Evolutionary conservation across 768 basidiomycete genomes (phyloP).

Genomic region (Lactarius vividus): DNA sequence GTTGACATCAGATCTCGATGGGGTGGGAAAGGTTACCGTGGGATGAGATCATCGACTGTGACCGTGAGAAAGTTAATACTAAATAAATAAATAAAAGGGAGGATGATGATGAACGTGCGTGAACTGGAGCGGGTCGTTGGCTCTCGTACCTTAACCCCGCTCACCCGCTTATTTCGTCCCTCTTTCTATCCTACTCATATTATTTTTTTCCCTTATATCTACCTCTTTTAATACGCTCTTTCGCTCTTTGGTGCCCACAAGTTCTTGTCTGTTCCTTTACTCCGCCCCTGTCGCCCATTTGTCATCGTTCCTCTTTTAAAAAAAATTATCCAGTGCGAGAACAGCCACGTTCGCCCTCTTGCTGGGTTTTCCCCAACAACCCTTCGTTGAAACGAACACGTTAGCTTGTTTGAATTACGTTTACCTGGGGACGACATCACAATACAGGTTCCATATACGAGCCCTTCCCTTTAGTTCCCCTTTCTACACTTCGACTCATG

Average conservation of each 20-base stretch:
- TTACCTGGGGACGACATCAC: constrained; percentile 9
- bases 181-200: constrained; percentile 3
- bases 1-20: constrained; percentile 15
- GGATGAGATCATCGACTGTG: not conserved
- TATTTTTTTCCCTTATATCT: constrained; percentile 1
- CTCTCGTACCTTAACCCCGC: constrained; percentile 26
- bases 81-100: not conserved
- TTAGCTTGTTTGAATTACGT: constrained; percentile 17
- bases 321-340: not conserved
- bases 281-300: not conserved
- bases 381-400: not conserved
- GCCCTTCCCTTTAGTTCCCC: constrained; percentile 6
- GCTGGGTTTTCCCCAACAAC: not conserved
- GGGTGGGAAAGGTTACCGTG: not conserved
- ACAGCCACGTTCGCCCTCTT: not conserved
- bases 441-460: constrained; percentile 15
- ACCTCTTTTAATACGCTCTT: not conserved
- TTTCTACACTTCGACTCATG: constrained; percentile 24
- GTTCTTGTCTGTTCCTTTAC: not conserved
- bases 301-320: constrained; percentile 1
- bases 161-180: not conserved
- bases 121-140: constrained; percentile 31
- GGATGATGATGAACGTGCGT: constrained; percentile 46
- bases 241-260: not conserved
- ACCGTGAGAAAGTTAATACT: not conserved